Percentiles rank a stretch among this genome's conserved stretches.
Conservation (phyloP, 2,329 filamentous ascomycete genomes). For the Scedosporium dehoogii region DNA sequence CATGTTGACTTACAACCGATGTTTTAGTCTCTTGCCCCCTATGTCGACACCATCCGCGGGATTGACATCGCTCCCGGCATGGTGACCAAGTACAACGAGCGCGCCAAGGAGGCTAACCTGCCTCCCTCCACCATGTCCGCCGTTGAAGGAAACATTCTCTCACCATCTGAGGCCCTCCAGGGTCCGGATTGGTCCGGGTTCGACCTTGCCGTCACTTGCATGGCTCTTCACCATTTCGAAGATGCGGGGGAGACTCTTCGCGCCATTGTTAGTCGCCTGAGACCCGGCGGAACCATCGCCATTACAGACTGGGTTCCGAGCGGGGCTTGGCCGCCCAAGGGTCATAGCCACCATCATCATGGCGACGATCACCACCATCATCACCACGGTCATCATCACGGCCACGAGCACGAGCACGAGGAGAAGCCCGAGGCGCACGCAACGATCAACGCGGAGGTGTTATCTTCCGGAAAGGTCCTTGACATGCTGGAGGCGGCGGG, state of each 20-base stretch:
- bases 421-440: slow-evolving; percentile 13
- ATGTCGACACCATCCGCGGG: slow-evolving; percentile 20
- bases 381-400: background rate
- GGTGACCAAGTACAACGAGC: slow-evolving; percentile 20
- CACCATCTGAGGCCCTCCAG: slow-evolving; percentile 13
- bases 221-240: slow-evolving; percentile 26
- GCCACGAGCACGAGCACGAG: slow-evolving; percentile 27
- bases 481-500: slow-evolving; percentile 2
- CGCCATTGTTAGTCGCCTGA: slow-evolving; percentile 18
- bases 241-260: slow-evolving; percentile 17
- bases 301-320: slow-evolving; percentile 30
- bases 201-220: slow-evolving; percentile 22
- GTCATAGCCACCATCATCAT: slow-evolving; percentile 13
- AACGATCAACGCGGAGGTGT: background rate
- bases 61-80: slow-evolving; percentile 24
- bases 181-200: slow-evolving; percentile 16
- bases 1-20: background rate
- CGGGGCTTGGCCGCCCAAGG: slow-evolving; percentile 45
- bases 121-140: slow-evolving; percentile 18
- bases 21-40: slow-evolving; percentile 20
- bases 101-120: slow-evolving; percentile 15
- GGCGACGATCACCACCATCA: too few relatives aligned
- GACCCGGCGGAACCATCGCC: slow-evolving; percentile 20
- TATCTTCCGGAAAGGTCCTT: slow-evolving; percentile 2
- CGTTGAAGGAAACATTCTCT: slow-evolving; percentile 20